A percentile compares a stretch with the other conserved stretches of the same genome.
These are phyloP conservation scores for Stereum hirsutum DNA, from an alignment of 1,284 basidiomycete genomes.

Conservation along the genomic window DNA sequence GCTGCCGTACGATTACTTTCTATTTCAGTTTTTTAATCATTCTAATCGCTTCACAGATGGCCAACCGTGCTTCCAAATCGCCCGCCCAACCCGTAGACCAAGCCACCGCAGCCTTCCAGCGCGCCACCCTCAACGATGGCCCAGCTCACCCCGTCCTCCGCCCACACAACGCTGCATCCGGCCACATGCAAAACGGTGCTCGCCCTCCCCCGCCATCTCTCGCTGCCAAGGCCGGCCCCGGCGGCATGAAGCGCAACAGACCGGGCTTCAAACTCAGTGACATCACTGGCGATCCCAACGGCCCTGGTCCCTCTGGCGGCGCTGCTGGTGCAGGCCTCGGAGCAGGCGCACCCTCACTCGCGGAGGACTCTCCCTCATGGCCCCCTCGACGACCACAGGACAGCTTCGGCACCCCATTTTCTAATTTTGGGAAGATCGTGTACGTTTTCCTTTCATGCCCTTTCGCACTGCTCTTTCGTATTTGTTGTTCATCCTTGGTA, in stretches of 20 bases:
- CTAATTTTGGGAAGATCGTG: conserved; percentile 94
- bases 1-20: conserved; percentile 52
- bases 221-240: conserved; percentile 18
- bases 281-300: conserved; percentile 31
- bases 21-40: conserved; percentile 6
- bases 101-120: conserved; percentile 30
- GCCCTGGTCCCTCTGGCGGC: conserved; percentile 26
- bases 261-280: conserved; percentile 58
- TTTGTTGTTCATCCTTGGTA: not conserved
- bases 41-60: conserved; percentile 32
- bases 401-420: conserved; percentile 65
- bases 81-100: conserved; percentile 24
- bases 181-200: conserved; percentile 16
- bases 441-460: conserved; percentile 31
- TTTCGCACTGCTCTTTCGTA: not conserved
- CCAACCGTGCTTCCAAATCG: conserved; percentile 34
- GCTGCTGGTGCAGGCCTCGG: conserved; percentile 62
- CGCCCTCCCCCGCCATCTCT: conserved; percentile 8
- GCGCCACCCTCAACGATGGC: conserved; percentile 23
- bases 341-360: conserved; percentile 44
- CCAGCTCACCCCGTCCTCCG: not conserved
- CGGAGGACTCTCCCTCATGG: conserved; percentile 31
- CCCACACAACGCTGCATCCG: conserved; percentile 7
- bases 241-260: conserved; percentile 44
- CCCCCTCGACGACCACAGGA: conserved; percentile 34